Evolutionary conservation across 805 yeast genomes (phyloP).

Genomic region (Candida nemodendra): DNA sequence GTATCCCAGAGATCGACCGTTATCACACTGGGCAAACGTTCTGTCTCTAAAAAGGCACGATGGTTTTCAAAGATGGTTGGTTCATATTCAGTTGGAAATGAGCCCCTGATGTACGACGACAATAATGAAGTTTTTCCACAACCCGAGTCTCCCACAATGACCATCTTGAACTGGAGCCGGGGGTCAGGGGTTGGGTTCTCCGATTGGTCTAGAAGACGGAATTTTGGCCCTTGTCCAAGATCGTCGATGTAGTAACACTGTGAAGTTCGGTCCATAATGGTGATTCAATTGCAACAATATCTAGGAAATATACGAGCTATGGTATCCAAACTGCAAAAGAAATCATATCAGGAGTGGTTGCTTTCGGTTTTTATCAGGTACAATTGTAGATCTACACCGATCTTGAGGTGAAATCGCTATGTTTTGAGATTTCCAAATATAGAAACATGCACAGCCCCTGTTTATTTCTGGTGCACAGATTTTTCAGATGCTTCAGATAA

Average conservation of each 20-base stretch:
- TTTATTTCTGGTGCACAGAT: slow-evolving; percentile 2
- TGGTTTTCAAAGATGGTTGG: slow-evolving; percentile 96
- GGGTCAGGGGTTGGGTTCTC: slow-evolving; percentile 34
- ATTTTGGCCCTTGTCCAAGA: slow-evolving; percentile 24
- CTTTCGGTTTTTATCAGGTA: no score
- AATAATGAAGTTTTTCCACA: slow-evolving; percentile 96
- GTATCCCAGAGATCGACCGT: slow-evolving; percentile 93
- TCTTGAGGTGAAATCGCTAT: no score
- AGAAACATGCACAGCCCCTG: slow-evolving; percentile 8
- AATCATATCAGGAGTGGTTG: no score
- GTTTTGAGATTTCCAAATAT: slow-evolving; percentile 17
- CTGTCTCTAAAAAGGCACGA: slow-evolving; percentile 88
- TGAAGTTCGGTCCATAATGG: slow-evolving; percentile 1
- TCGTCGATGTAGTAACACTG: slow-evolving; percentile 17
- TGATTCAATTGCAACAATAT: neutral
- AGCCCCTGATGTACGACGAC: slow-evolving; percentile 92
- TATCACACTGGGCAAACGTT: slow-evolving; percentile 82
- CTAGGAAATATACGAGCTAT: no score
- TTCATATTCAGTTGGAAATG: slow-evolving; percentile 95
- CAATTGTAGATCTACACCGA: no score
- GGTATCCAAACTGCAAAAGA: no score
- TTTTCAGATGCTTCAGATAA: no score
- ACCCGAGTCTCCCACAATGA: slow-evolving; percentile 99
- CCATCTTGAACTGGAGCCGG: slow-evolving; percentile 40
- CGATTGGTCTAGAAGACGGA: slow-evolving; percentile 21